A percentile compares a stretch with the other conserved stretches of the same genome.
Conservation (phyloP, 352 stramenopile species). For the Aphanomyces invadans region DNA sequence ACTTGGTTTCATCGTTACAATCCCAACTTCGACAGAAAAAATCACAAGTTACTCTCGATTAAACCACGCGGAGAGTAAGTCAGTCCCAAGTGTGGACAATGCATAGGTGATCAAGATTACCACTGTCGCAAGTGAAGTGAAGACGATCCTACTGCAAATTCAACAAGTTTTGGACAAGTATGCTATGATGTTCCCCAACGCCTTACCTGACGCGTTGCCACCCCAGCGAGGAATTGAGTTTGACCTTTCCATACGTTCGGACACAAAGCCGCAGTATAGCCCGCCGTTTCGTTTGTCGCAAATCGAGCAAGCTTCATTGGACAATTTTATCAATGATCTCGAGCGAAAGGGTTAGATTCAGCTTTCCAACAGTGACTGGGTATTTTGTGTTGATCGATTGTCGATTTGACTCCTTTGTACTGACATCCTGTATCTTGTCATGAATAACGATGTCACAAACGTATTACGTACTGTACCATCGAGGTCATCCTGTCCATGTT, state of each 20-base stretch:
- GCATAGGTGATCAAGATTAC: background rate
- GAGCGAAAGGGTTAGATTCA: conserved; percentile 26
- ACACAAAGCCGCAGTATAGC: background rate
- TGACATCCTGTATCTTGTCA: background rate
- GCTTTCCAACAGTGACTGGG: conserved; percentile 24
- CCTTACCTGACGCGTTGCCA: background rate
- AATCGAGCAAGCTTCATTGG: conserved; percentile 20
- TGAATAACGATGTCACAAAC: background rate
- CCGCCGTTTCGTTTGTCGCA: conserved; percentile 12
- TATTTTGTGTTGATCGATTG: background rate
- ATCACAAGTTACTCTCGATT: background rate
- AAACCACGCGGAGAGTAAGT: background rate
- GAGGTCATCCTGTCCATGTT: background rate
- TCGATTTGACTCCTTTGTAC: background rate
- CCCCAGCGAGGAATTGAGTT: conserved; percentile 4
- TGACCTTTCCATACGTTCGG: background rate
- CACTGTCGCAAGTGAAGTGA: too few relatives aligned
- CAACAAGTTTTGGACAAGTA: too few relatives aligned
- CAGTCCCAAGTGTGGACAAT: background rate
- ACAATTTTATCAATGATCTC: conserved; percentile 22
- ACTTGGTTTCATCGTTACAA: background rate
- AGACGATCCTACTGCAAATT: too few relatives aligned
- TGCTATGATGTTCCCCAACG: conserved; percentile 18
- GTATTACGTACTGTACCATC: background rate
- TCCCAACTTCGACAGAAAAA: background rate